Percentiles rank a stretch among this genome's conserved stretches.
These are phyloP conservation scores for Diplodia mutila DNA, from an alignment of 2,329 filamentous ascomycete species.

Conservation along the genomic window DNA sequence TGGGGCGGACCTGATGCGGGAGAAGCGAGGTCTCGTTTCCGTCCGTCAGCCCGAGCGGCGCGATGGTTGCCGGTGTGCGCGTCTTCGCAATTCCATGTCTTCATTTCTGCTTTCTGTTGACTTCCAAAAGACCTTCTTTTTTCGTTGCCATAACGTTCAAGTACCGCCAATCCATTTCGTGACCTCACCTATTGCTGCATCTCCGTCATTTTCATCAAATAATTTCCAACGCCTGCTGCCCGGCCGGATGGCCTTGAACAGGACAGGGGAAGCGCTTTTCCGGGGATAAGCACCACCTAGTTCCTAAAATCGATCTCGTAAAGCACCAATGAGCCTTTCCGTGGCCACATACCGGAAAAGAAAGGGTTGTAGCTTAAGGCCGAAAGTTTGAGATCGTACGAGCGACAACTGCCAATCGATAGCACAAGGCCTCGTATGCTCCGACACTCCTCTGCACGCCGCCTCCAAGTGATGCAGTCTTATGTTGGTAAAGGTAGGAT, in stretches of 20 bases:
- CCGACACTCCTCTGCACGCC: background rate
- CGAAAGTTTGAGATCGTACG: background rate
- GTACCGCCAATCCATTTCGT: slow-evolving; percentile 16
- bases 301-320: background rate
- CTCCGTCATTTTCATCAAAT: slow-evolving; percentile 8
- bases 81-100: slow-evolving; percentile 18
- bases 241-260: background rate
- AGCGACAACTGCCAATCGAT: background rate
- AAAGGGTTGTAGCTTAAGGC: background rate
- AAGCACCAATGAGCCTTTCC: slow-evolving; percentile 1
- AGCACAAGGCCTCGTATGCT: background rate
- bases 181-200: slow-evolving; percentile 16
- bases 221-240: slow-evolving; percentile 11
- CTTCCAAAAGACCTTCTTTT: slow-evolving; percentile 20
- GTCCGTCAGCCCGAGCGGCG: background rate
- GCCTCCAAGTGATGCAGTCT: slow-evolving; percentile 4
- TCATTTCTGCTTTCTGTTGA: slow-evolving; percentile 22
- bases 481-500: background rate
- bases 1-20: background rate
- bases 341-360: background rate
- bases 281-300: background rate
- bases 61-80: background rate
- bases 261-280: slow-evolving; percentile 1
- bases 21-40: background rate
- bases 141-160: slow-evolving; percentile 20